Evolutionary conservation across 352 stramenopile species (phyloP), one percentile per base, ranked within the genome.

Genomic region (Globisporangium yorkense): DNA sequence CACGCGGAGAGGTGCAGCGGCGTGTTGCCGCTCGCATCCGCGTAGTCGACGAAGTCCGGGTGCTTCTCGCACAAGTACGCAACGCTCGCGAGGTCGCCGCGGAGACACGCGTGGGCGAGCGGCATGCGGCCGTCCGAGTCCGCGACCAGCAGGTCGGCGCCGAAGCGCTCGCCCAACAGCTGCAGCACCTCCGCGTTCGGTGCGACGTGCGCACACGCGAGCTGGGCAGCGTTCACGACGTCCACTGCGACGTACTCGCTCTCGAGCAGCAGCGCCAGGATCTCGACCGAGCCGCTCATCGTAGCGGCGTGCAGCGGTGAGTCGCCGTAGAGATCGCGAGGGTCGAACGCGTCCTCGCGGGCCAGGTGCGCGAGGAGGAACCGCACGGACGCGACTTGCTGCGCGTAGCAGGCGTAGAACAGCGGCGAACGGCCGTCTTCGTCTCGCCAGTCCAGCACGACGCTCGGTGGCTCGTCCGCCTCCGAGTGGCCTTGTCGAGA

Each of bases 381-480:
- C 24, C 48, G 53, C 2, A 84, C 69, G 16, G 60, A 72, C 9
- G 75, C 69, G 12, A 80, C 16, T 40, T 92, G 77, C 1, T 72
- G 64, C 0, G 79, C 69, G 51, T 86, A 89, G 43, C 78, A 88
- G 4, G 82, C 79, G 55, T 89, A 92, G 62, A 88, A 92, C 5
- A 92, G 50, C 6, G 82, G 77, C 0, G 79, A 85, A 0, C 79
- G 75, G 3, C 82, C 81, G 51, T 88, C 75, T 46, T 80, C 72
- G 62, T 87, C 77, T 47, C 72, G 61, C 73, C 72, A 83, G 52
- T 86, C 74, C 24, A 88, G 59, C 18, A 77, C 67, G 5, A 57
- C 63, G 52, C 29, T 52, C 10, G 3, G 51, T 12, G 5, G 47
- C 15, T 9, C 18, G 15, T n/a, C 29, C 9, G 8, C 39, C 16